phyloP scores from a whole-genome alignment of 1,139 yeast genomes.

The Magnusiomyces suaveolens region DNA sequence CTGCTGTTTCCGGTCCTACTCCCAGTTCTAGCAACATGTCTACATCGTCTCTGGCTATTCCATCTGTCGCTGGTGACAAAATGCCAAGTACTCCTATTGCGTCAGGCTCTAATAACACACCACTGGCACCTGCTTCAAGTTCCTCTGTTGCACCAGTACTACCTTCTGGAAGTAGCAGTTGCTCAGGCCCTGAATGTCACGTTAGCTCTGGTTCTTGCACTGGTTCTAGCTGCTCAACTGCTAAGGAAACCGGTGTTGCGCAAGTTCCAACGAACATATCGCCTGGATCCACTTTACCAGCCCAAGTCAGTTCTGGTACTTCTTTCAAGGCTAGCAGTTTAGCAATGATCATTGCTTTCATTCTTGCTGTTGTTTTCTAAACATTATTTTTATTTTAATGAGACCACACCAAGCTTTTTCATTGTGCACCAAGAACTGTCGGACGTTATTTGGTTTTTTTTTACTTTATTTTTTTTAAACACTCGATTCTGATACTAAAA shows the following conservation, averaged over 20 bases:
- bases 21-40: no score
- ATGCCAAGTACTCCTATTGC: not conserved
- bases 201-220: not conserved
- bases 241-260: not conserved
- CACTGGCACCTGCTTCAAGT: not conserved
- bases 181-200: not conserved
- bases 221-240: not conserved
- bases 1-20: not conserved
- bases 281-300: slow-evolving; percentile 1
- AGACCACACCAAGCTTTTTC: not conserved
- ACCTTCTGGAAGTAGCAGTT: not conserved
- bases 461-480: no score
- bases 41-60: no score
- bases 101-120: not conserved
- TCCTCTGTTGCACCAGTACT: not conserved
- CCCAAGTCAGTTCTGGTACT: slow-evolving; percentile 4
- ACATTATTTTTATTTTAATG: not conserved
- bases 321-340: not conserved
- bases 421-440: no score
- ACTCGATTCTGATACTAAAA: no score
- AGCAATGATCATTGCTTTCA: not conserved
- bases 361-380: slow-evolving; percentile 1
- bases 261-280: not conserved
- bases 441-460: no score
- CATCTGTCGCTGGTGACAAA: no score